These are phyloP conservation scores for Scutellaria galericulata DNA, from an alignment of 257 asterid species.

Conservation along the genomic window DNA sequence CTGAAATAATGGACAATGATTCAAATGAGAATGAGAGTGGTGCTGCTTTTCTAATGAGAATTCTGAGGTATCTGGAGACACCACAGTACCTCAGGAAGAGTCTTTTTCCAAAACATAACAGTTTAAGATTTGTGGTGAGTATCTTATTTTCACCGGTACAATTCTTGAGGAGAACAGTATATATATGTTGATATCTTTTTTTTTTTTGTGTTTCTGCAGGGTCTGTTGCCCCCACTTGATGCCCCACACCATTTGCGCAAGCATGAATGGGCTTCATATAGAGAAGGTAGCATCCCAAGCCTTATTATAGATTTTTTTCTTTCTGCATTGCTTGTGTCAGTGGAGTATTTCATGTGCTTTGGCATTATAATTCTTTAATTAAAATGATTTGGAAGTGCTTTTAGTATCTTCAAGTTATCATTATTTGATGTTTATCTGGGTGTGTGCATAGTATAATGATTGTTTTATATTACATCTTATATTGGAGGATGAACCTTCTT, in stretches of 20 bases:
- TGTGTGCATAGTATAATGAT: neutral
- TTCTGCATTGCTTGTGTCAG: neutral
- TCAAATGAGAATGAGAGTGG: slow-evolving; percentile 72
- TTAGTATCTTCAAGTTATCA: neutral
- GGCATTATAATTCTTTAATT: neutral
- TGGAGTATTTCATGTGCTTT: slow-evolving; percentile 21
- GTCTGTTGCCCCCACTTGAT: slow-evolving; percentile 89
- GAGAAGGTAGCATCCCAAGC: slow-evolving; percentile 74
- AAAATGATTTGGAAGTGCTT: neutral
- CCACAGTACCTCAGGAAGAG: slow-evolving; percentile 96
- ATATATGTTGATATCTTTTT: slow-evolving; percentile 11
- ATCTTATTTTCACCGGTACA: slow-evolving; percentile 17
- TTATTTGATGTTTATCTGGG: neutral
- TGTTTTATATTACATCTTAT: neutral
- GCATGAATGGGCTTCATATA: slow-evolving; percentile 94
- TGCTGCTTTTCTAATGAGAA: slow-evolving; percentile 80
- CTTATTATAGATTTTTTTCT: neutral
- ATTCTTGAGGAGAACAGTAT: slow-evolving; percentile 6
- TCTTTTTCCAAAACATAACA: slow-evolving; percentile 82
- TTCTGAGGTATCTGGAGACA: slow-evolving; percentile 90
- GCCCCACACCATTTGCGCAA: slow-evolving; percentile 97
- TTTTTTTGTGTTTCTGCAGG: slow-evolving; percentile 51
- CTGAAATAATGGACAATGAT: slow-evolving; percentile 44
- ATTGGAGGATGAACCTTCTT: neutral
- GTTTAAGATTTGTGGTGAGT: slow-evolving; percentile 90